Conservation (phyloP, 106 monocot genomes). For the Agapanthus africanus region DNA sequence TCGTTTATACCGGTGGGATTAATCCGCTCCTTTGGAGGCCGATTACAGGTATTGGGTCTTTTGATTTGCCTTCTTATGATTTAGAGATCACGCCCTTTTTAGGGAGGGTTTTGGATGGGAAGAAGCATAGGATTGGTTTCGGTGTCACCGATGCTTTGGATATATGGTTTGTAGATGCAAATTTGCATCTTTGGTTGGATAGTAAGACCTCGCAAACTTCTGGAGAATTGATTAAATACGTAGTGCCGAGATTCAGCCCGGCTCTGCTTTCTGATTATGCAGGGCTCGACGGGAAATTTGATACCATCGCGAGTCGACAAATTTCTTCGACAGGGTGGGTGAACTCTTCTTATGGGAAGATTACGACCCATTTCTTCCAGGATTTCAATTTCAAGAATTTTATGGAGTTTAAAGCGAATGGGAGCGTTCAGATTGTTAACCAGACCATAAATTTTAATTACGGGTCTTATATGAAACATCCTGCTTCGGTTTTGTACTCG, state of each 20-base stretch:
- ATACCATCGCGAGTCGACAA: constrained; percentile 33
- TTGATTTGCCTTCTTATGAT: constrained; percentile 76
- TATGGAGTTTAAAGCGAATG: constrained; percentile 49
- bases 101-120: constrained; percentile 67
- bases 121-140: constrained; percentile 68
- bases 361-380: constrained; percentile 69
- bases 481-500: constrained; percentile 33
- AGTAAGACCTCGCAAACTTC: constrained; percentile 24
- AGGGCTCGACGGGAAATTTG: constrained; percentile 66
- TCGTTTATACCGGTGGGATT: constrained; percentile 83
- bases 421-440: constrained; percentile 49
- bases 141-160: constrained; percentile 56
- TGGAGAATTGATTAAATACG: constrained; percentile 49
- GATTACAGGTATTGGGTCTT: constrained; percentile 83
- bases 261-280: constrained; percentile 37
- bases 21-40: constrained; percentile 95
- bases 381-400: constrained; percentile 39
- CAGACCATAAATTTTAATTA: constrained; percentile 60
- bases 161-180: constrained; percentile 88
- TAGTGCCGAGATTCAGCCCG: constrained; percentile 23
- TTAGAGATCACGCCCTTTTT: constrained; percentile 85
- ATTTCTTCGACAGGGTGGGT: constrained; percentile 78
- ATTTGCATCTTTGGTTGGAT: constrained; percentile 96
- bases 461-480: constrained; percentile 37
- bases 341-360: constrained; percentile 78